Conservation (phyloP, 805 yeast genomes). For the baker's yeast (Saccharomyces cerevisiae) region DNA sequence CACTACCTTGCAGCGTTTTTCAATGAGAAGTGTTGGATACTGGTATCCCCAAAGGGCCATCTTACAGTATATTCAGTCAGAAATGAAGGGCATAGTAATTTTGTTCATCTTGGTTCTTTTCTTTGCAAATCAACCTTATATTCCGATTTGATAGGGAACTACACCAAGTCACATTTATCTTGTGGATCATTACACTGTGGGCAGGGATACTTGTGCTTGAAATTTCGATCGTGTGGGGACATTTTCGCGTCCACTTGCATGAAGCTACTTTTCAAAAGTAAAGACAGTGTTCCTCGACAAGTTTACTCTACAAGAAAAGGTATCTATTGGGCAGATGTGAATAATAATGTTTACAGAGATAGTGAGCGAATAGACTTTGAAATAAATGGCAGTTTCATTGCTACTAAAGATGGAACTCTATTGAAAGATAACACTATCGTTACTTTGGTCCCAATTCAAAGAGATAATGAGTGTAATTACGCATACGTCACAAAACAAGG, state of each 20-base stretch:
- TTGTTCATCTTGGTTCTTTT: not conserved
- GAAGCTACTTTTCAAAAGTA: not conserved
- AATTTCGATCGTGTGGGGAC: not conserved
- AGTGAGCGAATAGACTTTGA: not conserved
- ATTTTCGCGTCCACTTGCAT: not conserved
- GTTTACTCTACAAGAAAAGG: slow-evolving; percentile 3
- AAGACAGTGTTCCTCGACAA: not conserved
- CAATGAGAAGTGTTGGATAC: not conserved
- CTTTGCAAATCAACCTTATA: not conserved
- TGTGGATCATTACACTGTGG: not conserved
- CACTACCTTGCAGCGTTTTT: not conserved
- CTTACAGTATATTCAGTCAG: not conserved
- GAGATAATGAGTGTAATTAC: slow-evolving; percentile 5
- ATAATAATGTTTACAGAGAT: slow-evolving; percentile 4
- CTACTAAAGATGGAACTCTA: slow-evolving; percentile 3
- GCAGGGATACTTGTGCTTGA: not conserved
- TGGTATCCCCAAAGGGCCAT: not conserved
- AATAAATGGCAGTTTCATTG: slow-evolving; percentile 1
- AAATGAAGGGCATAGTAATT: not conserved
- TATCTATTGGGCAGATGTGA: slow-evolving; percentile 9
- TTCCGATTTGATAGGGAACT: not conserved
- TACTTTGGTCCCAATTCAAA: slow-evolving; percentile 3
- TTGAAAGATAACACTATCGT: slow-evolving; percentile 1
- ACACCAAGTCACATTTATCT: not conserved
- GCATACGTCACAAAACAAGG: slow-evolving; percentile 5